Percentiles rank a stretch among this genome's conserved stretches.
These are phyloP conservation scores for Alternaria triticina DNA, from an alignment of 2,329 filamentous ascomycete genomes.

Conservation along the genomic window DNA sequence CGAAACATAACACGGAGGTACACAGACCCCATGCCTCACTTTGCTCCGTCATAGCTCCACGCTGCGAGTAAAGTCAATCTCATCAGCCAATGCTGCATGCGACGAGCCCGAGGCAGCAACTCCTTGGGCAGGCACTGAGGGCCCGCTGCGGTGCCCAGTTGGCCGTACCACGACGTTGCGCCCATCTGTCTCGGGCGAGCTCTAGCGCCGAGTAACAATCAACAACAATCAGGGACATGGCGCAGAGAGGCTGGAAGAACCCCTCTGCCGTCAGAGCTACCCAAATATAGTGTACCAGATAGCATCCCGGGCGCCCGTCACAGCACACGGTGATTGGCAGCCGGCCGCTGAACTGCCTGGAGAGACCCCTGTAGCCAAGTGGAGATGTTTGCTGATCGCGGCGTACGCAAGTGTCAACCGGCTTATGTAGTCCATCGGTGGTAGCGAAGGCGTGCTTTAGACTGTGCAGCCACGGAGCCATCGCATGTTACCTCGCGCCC, in stretches of 20 bases:
- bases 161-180: slow-evolving; percentile 26
- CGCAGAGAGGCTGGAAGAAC: slow-evolving; percentile 21
- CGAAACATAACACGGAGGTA: slow-evolving; percentile 40
- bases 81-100: slow-evolving; percentile 1
- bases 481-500: slow-evolving; percentile 11
- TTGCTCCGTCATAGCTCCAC: slow-evolving; percentile 27
- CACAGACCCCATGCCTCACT: slow-evolving; percentile 37
- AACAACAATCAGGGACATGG: slow-evolving; percentile 37
- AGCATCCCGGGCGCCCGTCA: slow-evolving; percentile 27
- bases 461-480: slow-evolving; percentile 24
- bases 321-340: slow-evolving; percentile 39
- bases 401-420: slow-evolving; percentile 33
- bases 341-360: slow-evolving; percentile 29
- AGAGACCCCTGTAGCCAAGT: slow-evolving; percentile 40
- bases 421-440: slow-evolving; percentile 28
- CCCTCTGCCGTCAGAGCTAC: slow-evolving; percentile 34
- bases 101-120: slow-evolving; percentile 2
- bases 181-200: slow-evolving; percentile 14
- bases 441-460: slow-evolving; percentile 33
- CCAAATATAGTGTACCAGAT: slow-evolving; percentile 43
- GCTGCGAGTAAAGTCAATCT: slow-evolving; percentile 9
- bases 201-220: slow-evolving; percentile 34
- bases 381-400: slow-evolving; percentile 48
- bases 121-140: background rate
- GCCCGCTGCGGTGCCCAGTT: slow-evolving; percentile 26